Conservation (phyloP, 1,139 yeast species). For the Suhomyces maxii region DNA sequence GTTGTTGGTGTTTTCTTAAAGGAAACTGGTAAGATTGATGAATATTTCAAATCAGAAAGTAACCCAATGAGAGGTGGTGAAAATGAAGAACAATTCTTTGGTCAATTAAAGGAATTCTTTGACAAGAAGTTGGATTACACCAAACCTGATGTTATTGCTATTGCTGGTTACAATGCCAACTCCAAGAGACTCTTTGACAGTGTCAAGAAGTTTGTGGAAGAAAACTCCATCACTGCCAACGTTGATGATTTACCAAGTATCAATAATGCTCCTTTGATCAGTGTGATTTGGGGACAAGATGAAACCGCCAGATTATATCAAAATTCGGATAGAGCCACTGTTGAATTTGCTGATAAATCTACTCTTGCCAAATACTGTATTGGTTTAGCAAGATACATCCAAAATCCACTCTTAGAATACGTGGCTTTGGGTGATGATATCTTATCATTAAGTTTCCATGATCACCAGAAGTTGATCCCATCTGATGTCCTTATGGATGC, state of each 20-base stretch:
- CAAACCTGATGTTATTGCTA: conserved; percentile 84
- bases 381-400: conserved; percentile 87
- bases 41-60: conserved; percentile 74
- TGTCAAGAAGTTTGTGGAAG: conserved; percentile 57
- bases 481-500: conserved; percentile 65
- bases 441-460: conserved; percentile 68
- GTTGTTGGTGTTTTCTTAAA: conserved; percentile 78
- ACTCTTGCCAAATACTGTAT: conserved; percentile 81
- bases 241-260: conserved; percentile 47
- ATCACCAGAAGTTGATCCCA: conserved; percentile 71
- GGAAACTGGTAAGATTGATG: conserved; percentile 77
- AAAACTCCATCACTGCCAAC: conserved; percentile 55
- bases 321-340: conserved; percentile 70
- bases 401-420: conserved; percentile 87
- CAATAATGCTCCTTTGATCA: conserved; percentile 44
- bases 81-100: conserved; percentile 55
- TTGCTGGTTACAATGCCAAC: conserved; percentile 83
- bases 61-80: conserved; percentile 64
- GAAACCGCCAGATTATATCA: conserved; percentile 92
- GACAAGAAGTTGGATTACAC: conserved; percentile 36
- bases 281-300: conserved; percentile 82
- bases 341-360: conserved; percentile 87
- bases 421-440: conserved; percentile 77
- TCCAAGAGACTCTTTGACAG: conserved; percentile 62
- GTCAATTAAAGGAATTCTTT: conserved; percentile 45